phyloP scores from a whole-genome alignment of 768 basidiomycete species.

The Suillus hirtellus region DNA sequence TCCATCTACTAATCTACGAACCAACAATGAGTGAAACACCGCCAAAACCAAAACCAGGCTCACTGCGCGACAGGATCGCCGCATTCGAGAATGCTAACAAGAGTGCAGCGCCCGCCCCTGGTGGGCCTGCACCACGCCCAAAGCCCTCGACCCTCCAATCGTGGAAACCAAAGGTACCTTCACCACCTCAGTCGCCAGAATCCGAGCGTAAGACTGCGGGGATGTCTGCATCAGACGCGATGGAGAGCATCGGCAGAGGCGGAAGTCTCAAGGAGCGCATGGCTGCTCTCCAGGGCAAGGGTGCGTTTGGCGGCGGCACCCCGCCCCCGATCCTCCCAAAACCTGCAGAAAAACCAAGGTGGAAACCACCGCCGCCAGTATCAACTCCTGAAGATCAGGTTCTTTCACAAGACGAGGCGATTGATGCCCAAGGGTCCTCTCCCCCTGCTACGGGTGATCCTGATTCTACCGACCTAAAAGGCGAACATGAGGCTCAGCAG shows the following conservation, averaged over 20 bases:
- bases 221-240: constrained; percentile 86
- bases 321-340: constrained; percentile 55
- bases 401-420: constrained; percentile 20
- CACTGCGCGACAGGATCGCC: constrained; percentile 85
- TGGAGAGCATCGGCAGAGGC: constrained; percentile 78
- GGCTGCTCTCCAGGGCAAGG: constrained; percentile 87
- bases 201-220: constrained; percentile 34
- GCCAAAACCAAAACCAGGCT: constrained; percentile 69
- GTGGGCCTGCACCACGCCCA: constrained; percentile 47
- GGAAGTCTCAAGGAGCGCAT: constrained; percentile 91
- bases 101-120: constrained; percentile 33
- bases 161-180: constrained; percentile 69
- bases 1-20: constrained; percentile 1
- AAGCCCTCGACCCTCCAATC: constrained; percentile 61
- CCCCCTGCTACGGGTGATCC: constrained; percentile 34
- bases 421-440: constrained; percentile 35
- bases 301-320: constrained; percentile 63
- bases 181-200: constrained; percentile 41
- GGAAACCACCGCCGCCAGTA: constrained; percentile 76
- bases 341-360: constrained; percentile 75
- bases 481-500: constrained; percentile 10
- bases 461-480: constrained; percentile 25
- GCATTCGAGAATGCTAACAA: constrained; percentile 75
- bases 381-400: constrained; percentile 42
- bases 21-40: constrained; percentile 57